Conservation (phyloP, 345 rosid species). For the Syzygium aromaticum region DNA sequence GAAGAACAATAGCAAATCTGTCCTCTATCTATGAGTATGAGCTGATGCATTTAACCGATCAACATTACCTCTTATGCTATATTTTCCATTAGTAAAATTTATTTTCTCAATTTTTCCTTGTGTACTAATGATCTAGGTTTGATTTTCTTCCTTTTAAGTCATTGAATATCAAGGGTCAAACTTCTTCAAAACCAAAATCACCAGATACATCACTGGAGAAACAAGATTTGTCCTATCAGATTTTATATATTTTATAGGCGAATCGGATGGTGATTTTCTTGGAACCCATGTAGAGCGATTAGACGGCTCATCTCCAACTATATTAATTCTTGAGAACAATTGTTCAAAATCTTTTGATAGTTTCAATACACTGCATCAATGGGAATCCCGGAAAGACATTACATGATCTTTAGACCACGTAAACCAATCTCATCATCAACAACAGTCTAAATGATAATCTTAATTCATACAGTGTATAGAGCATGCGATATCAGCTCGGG, state of each 20-base stretch:
- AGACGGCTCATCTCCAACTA: neutral
- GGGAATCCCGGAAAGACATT: neutral
- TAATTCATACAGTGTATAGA: no score
- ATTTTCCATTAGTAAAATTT: no score
- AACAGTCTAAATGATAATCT: neutral
- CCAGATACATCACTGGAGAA: neutral
- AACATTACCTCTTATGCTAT: no score
- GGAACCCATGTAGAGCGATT: neutral
- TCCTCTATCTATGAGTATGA: no score
- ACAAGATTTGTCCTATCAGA: neutral
- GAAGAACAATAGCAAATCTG: no score
- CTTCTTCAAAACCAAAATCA: no score
- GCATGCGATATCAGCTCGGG: neutral
- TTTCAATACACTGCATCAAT: neutral
- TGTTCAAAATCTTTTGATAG: accelerated
- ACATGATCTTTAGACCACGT: neutral
- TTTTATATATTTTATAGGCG: neutral
- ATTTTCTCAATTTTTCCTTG: no score
- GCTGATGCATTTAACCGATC: no score
- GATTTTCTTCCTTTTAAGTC: no score
- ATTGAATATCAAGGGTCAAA: no score
- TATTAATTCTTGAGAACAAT: neutral
- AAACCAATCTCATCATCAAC: no score
- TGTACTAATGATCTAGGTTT: no score
- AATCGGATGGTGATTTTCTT: neutral